phyloP scores from a whole-genome alignment of 1,284 basidiomycete species.

The Ceratobasidium sp. region DNA sequence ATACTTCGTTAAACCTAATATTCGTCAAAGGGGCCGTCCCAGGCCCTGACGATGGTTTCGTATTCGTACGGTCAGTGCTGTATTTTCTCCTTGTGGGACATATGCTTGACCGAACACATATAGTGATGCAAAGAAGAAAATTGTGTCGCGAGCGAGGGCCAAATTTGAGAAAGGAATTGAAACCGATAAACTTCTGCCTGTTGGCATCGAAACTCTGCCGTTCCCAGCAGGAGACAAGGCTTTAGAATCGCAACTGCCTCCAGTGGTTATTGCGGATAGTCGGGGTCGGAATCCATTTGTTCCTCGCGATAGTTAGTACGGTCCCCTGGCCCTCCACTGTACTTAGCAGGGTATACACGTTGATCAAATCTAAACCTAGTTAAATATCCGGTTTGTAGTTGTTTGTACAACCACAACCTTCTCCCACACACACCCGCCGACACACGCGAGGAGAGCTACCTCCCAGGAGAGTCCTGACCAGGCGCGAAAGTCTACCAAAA shows the following conservation, averaged over 20 bases:
- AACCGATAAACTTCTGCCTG: constrained; percentile 83
- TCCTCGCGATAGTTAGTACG: constrained; percentile 63
- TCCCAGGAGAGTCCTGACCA: background rate
- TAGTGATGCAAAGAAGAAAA: constrained; percentile 85
- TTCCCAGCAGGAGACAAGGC: constrained; percentile 90
- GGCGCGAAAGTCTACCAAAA: no score
- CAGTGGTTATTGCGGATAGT: constrained; percentile 69
- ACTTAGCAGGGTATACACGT: background rate
- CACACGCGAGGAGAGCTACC: background rate
- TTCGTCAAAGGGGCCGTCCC: constrained; percentile 73
- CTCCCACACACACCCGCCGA: background rate
- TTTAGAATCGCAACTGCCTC: constrained; percentile 69
- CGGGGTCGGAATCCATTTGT: constrained; percentile 75
- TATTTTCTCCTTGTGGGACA: constrained; percentile 57
- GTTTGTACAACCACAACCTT: background rate
- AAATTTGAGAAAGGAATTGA: constrained; percentile 78
- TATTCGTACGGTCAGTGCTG: constrained; percentile 45
- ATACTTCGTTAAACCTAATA: constrained; percentile 83
- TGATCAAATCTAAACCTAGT: no score
- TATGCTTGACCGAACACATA: constrained; percentile 66
- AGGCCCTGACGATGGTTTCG: constrained; percentile 58
- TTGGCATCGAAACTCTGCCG: constrained; percentile 82
- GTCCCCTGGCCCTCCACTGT: background rate
- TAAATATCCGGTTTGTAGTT: background rate
- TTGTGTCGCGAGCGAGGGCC: constrained; percentile 65